A percentile compares a stretch with the other conserved stretches of the same genome.
Conservation (phyloP, 2,329 filamentous ascomycete species). For the Sporothrix luriei region DNA sequence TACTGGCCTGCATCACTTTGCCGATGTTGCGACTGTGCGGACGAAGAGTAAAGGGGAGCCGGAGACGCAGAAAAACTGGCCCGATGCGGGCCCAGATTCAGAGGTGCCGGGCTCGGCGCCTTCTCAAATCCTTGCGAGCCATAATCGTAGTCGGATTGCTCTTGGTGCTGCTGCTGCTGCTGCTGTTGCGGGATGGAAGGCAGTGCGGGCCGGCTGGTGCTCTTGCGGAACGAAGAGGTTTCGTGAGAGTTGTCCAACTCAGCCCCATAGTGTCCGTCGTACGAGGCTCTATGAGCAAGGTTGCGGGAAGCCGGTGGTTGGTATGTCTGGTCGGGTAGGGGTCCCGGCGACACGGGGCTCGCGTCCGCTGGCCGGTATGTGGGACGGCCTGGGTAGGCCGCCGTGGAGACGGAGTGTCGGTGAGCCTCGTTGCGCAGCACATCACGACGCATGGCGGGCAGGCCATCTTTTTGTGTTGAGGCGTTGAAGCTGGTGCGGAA, state of each 20-base stretch:
- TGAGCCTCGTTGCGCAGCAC: constrained; percentile 61
- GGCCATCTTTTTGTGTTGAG: constrained; percentile 47
- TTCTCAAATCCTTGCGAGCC: constrained; percentile 46
- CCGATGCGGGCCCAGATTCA: constrained; percentile 47
- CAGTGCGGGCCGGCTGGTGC: constrained; percentile 38
- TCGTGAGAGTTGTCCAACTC: constrained; percentile 67
- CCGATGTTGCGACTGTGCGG: constrained; percentile 29
- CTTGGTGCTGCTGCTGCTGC: constrained; percentile 32
- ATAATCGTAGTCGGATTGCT: constrained; percentile 34
- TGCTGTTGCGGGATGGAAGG: constrained; percentile 31
- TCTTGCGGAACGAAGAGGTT: constrained; percentile 38
- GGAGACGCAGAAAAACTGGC: constrained; percentile 37
- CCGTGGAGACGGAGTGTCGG: constrained; percentile 51
- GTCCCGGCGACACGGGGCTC: constrained; percentile 48
- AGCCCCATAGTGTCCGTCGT: constrained; percentile 53
- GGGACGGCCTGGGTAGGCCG: constrained; percentile 56
- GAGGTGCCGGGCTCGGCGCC: constrained; percentile 49
- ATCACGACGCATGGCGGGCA: constrained; percentile 59
- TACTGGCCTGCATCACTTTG: constrained; percentile 28
- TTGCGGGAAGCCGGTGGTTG: constrained; percentile 49
- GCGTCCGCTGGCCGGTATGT: constrained; percentile 55
- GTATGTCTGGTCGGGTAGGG: constrained; percentile 41
- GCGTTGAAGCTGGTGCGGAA: constrained; percentile 49
- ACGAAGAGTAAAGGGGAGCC: constrained; percentile 40
- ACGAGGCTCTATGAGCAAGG: constrained; percentile 54